Evolutionary conservation across 768 basidiomycete species (phyloP).

Genomic region (Cubamyces sp.): DNA sequence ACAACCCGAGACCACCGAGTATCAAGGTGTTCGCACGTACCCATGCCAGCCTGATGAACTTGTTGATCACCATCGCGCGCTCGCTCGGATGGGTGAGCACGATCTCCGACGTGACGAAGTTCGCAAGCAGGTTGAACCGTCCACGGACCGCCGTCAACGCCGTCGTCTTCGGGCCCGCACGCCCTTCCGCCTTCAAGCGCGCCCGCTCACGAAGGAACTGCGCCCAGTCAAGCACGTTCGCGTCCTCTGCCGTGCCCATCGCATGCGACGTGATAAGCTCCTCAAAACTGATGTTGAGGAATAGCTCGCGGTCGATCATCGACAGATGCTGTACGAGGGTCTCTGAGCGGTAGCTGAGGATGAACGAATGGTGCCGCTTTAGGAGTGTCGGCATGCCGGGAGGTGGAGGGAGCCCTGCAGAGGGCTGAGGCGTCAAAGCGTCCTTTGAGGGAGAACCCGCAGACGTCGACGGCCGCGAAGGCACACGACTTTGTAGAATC

Average conservation of each 20-base stretch:
- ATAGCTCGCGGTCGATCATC: constrained; percentile 88
- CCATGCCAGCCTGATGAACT: constrained; percentile 87
- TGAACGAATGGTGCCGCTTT: constrained; percentile 69
- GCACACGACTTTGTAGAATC: constrained; percentile 63
- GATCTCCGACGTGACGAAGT: constrained; percentile 82
- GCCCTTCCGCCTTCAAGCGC: constrained; percentile 64
- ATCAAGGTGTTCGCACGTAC: constrained; percentile 46
- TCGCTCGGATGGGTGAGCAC: constrained; percentile 71
- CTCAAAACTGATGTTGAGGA: constrained; percentile 84
- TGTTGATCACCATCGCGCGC: constrained; percentile 65
- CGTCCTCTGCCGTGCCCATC: constrained; percentile 60
- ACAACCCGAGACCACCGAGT: not conserved
- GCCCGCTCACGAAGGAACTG: constrained; percentile 79
- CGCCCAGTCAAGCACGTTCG: constrained; percentile 81
- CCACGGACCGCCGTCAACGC: constrained; percentile 76
- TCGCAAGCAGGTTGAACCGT: constrained; percentile 83
- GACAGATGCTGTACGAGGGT: constrained; percentile 77
- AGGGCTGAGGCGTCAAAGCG: constrained; percentile 9
- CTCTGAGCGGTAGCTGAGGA: constrained; percentile 64
- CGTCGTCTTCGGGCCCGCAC: constrained; percentile 63
- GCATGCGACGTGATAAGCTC: constrained; percentile 81
- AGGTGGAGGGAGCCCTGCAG: constrained; percentile 13
- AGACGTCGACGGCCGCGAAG: constrained; percentile 42
- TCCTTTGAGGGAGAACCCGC: constrained; percentile 35
- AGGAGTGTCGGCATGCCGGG: constrained; percentile 10